phyloP scores from a whole-genome alignment of 2,329 filamentous ascomycete genomes.

The Alternaria viburni region DNA sequence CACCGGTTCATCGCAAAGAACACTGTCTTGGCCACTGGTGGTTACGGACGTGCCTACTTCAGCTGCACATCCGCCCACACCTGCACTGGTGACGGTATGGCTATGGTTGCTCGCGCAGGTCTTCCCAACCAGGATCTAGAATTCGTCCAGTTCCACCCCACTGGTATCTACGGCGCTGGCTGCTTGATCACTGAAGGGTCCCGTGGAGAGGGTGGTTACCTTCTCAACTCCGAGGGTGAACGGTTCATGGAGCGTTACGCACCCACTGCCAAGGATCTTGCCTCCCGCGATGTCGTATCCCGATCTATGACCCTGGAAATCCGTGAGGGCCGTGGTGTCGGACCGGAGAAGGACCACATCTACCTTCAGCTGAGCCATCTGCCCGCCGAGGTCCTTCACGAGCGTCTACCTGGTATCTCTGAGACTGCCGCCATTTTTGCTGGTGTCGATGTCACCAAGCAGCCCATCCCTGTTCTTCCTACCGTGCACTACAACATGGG shows the following conservation, averaged over 20 bases:
- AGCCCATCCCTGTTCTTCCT: slow-evolving; percentile 94
- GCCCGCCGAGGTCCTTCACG: slow-evolving; percentile 87
- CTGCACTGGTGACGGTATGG: slow-evolving; percentile 98
- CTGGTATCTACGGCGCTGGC: slow-evolving; percentile 97
- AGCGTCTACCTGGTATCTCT: slow-evolving; percentile 97
- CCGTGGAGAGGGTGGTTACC: slow-evolving; percentile 96
- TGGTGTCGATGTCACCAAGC: slow-evolving; percentile 95
- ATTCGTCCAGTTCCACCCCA: slow-evolving; percentile 99
- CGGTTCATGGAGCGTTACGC: slow-evolving; percentile 99
- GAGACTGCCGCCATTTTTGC: slow-evolving; percentile 98
- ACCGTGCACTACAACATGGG: slow-evolving; percentile 99
- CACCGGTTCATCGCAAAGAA: slow-evolving; percentile 97
- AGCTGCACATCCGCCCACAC: slow-evolving; percentile 98
- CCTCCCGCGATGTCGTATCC: slow-evolving; percentile 93
- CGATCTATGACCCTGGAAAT: slow-evolving; percentile 99
- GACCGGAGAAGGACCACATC: slow-evolving; percentile 97
- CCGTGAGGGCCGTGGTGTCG: slow-evolving; percentile 94
- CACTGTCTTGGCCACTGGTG: slow-evolving; percentile 95
- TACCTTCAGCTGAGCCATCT: slow-evolving; percentile 97
- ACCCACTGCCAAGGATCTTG: slow-evolving; percentile 96
- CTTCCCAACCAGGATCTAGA: slow-evolving; percentile 99
- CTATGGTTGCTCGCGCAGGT: slow-evolving; percentile 97
- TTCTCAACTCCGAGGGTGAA: slow-evolving; percentile 97
- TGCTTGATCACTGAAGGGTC: slow-evolving; percentile 96
- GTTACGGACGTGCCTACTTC: slow-evolving; percentile 98